Evolutionary conservation across 208 protist genomes (phyloP).

Genomic region (Trypanosoma platydactyli): DNA sequence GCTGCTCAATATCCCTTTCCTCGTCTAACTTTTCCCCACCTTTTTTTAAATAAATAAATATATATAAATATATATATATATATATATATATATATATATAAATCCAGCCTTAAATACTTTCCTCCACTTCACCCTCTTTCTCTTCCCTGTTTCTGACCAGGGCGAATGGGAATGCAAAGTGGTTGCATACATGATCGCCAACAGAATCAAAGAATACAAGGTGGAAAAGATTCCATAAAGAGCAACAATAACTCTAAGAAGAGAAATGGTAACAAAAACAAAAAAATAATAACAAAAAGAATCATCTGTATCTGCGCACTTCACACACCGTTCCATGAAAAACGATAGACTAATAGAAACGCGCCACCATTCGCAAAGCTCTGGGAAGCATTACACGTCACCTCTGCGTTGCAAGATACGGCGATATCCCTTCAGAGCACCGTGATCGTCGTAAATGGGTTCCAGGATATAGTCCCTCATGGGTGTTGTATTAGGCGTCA

Average conservation of each 20-base stretch:
- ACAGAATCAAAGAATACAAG: no score
- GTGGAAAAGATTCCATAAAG: no score
- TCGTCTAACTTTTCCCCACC: background rate
- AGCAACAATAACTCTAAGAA: no score
- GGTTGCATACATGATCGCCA: no score
- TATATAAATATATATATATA: no score
- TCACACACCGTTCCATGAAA: background rate
- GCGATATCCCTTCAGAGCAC: constrained; percentile 72
- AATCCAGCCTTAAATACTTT: background rate
- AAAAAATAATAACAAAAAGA: no score
- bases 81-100: constrained; percentile 10
- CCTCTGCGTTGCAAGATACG: constrained; percentile 37
- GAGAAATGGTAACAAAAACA: no score
- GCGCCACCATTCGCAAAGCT: background rate
- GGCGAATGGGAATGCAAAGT: no score
- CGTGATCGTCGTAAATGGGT: constrained; percentile 77
- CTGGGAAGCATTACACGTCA: background rate
- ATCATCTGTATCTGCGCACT: no score
- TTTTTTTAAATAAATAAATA: background rate
- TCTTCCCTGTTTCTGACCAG: no score
- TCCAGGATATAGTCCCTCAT: constrained; percentile 79
- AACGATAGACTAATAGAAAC: background rate
- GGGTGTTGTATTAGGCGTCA: constrained; percentile 63
- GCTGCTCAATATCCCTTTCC: background rate
- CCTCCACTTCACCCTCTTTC: no score